phyloP scores from a whole-genome alignment of 768 basidiomycete species.

The Suillus sp. region DNA sequence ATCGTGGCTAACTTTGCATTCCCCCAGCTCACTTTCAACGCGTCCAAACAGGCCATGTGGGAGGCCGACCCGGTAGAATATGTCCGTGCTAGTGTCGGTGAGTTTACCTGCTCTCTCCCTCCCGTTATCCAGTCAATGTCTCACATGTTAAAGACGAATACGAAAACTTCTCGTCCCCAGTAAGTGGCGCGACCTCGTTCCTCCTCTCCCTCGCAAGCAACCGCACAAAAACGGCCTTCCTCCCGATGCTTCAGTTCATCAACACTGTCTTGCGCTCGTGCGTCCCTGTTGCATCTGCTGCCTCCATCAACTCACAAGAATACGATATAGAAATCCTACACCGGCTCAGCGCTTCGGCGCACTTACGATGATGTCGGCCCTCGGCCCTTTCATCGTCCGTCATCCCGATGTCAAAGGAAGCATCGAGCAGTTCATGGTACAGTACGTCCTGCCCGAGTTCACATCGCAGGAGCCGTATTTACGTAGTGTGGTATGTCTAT shows the following conservation, averaged over 20 bases:
- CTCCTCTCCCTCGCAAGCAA: constrained; percentile 76
- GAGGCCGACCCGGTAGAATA: constrained; percentile 84
- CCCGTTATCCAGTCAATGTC: not conserved
- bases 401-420: constrained; percentile 77
- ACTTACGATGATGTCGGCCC: constrained; percentile 33
- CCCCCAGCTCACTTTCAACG: constrained; percentile 82
- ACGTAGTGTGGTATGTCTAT: constrained; percentile 66
- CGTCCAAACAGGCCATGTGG: constrained; percentile 70
- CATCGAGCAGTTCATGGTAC: constrained; percentile 77
- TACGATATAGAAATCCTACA: constrained; percentile 43
- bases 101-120: constrained; percentile 19
- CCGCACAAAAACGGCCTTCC: constrained; percentile 79
- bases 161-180: constrained; percentile 75
- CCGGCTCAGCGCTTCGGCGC: constrained; percentile 80
- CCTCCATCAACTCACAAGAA: not conserved
- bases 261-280: constrained; percentile 71
- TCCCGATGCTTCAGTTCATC: constrained; percentile 78
- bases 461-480: constrained; percentile 67
- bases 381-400: constrained; percentile 80
- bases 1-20: constrained; percentile 84
- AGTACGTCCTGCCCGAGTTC: constrained; percentile 77
- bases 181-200: constrained; percentile 79
- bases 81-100: constrained; percentile 74
- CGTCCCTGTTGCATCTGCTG: constrained; percentile 26
- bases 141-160: constrained; percentile 65